phyloP scores from a whole-genome alignment of 768 basidiomycete genomes.

The Tricholomella constricta region DNA sequence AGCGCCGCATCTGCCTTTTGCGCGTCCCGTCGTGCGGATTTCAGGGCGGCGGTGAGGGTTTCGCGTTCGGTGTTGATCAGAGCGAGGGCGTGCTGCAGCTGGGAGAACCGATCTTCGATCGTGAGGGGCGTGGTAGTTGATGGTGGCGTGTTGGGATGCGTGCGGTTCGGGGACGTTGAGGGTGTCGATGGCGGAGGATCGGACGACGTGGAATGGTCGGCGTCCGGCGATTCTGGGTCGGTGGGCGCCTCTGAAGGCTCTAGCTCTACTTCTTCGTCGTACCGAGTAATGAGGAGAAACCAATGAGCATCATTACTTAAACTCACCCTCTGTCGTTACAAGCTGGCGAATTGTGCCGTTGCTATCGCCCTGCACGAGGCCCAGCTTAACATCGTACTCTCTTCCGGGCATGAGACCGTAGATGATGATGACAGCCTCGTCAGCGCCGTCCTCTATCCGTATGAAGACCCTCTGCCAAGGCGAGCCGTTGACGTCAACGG shows the following conservation, averaged over 20 bases:
- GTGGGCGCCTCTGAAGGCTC: constrained; percentile 32
- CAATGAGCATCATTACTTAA: too few species aligned
- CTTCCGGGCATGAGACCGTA: constrained; percentile 87
- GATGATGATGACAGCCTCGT: constrained; percentile 90
- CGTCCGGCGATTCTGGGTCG: constrained; percentile 37
- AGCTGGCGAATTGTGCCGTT: constrained; percentile 52
- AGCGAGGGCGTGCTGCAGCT: constrained; percentile 70
- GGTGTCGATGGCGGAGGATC: constrained; percentile 39
- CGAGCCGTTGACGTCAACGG: constrained; percentile 77
- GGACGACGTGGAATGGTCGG: constrained; percentile 33
- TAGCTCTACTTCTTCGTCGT: constrained; percentile 26
- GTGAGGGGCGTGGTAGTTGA: constrained; percentile 43
- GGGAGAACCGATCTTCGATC: constrained; percentile 64
- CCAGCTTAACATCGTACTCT: constrained; percentile 89
- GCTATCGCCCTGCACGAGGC: constrained; percentile 64
- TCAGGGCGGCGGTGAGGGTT: constrained; percentile 66
- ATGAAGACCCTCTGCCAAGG: constrained; percentile 81
- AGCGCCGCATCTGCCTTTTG: constrained; percentile 84
- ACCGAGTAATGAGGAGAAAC: neutral
- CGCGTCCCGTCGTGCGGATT: constrained; percentile 74
- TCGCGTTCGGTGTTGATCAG: constrained; percentile 67
- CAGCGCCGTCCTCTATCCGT: constrained; percentile 75
- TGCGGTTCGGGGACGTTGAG: constrained; percentile 40
- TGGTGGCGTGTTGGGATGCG: constrained; percentile 34
- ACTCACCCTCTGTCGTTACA: constrained; percentile 65